A percentile compares a stretch with the other conserved stretches of the same genome.
Evolutionary conservation across 1,139 yeast genomes (phyloP).

Genomic region (Yamadazyma diddensiae): DNA sequence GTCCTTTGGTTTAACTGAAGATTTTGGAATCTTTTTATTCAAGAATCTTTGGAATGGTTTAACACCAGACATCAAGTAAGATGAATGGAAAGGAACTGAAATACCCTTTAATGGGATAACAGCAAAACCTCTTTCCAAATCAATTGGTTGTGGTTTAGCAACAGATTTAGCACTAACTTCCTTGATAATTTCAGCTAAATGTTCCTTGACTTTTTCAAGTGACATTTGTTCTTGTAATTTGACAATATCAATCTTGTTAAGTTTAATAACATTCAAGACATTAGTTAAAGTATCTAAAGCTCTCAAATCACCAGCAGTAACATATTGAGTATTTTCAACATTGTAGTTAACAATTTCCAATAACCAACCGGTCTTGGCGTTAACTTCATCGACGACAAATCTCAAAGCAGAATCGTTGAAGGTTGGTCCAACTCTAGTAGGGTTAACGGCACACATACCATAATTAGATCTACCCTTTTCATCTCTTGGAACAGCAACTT

Average conservation of each 20-base stretch:
- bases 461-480: constrained; percentile 92
- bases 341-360: constrained; percentile 97
- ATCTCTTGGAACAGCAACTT: constrained; percentile 99
- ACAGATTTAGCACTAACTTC: constrained; percentile 78
- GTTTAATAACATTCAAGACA: constrained; percentile 86
- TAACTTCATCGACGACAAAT: constrained; percentile 89
- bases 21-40: constrained; percentile 91
- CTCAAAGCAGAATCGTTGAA: constrained; percentile 92
- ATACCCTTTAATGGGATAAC: constrained; percentile 98
- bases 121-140: constrained; percentile 95
- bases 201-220: constrained; percentile 83
- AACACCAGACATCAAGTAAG: constrained; percentile 96
- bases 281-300: constrained; percentile 91
- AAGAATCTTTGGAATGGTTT: constrained; percentile 98
- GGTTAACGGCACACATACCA: constrained; percentile 99
- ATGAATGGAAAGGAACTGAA: constrained; percentile 98
- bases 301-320: constrained; percentile 97
- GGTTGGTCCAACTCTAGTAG: constrained; percentile 84
- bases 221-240: constrained; percentile 80
- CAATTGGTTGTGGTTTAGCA: constrained; percentile 95
- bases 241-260: constrained; percentile 90
- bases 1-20: constrained; percentile 92
- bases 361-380: constrained; percentile 83
- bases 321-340: constrained; percentile 97
- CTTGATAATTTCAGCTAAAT: constrained; percentile 78